Percentiles rank a stretch among this genome's conserved stretches.
Evolutionary conservation across 2,329 filamentous ascomycete genomes (phyloP).

Genomic region (Epichloe gansuensis): DNA sequence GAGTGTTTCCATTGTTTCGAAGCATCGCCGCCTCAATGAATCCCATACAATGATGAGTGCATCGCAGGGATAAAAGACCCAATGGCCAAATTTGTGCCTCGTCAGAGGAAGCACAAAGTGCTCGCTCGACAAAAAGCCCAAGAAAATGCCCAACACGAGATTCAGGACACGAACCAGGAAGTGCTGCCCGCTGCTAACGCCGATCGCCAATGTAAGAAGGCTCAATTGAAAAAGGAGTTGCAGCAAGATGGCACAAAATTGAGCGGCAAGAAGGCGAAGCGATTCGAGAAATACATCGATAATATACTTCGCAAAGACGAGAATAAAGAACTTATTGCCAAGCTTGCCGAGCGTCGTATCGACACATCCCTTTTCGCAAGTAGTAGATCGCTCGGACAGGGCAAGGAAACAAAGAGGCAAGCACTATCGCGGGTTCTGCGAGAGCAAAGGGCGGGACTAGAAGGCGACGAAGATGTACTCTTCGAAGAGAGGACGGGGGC

Average conservation of each 20-base stretch:
- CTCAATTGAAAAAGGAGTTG: slow-evolving; percentile 40
- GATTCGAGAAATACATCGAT: slow-evolving; percentile 61
- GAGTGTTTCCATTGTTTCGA: slow-evolving; percentile 12
- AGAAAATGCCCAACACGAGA: slow-evolving; percentile 28
- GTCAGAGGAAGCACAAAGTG: slow-evolving; percentile 56
- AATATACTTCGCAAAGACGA: slow-evolving; percentile 93
- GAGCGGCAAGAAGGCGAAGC: slow-evolving; percentile 53
- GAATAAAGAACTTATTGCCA: slow-evolving; percentile 69
- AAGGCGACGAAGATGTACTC: slow-evolving; percentile 39
- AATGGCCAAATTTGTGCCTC: slow-evolving; percentile 47
- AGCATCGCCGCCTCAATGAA: slow-evolving; percentile 2
- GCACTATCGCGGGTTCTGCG: slow-evolving; percentile 48
- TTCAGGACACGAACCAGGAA: slow-evolving; percentile 24
- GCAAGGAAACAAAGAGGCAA: slow-evolving; percentile 58
- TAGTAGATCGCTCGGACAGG: slow-evolving; percentile 62
- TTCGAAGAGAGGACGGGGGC: slow-evolving; percentile 29
- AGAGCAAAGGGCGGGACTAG: slow-evolving; percentile 52
- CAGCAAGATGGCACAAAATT: slow-evolving; percentile 39
- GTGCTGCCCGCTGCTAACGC: slow-evolving; percentile 30
- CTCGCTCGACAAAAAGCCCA: slow-evolving; percentile 47
- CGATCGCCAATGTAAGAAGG: slow-evolving; percentile 41
- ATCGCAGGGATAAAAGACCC: neutral
- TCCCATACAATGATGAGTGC: neutral
- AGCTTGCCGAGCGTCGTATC: slow-evolving; percentile 64
- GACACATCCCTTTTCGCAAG: slow-evolving; percentile 74